phyloP scores from a whole-genome alignment of 2,329 filamentous ascomycete species.

The Exophiala mesophila region DNA sequence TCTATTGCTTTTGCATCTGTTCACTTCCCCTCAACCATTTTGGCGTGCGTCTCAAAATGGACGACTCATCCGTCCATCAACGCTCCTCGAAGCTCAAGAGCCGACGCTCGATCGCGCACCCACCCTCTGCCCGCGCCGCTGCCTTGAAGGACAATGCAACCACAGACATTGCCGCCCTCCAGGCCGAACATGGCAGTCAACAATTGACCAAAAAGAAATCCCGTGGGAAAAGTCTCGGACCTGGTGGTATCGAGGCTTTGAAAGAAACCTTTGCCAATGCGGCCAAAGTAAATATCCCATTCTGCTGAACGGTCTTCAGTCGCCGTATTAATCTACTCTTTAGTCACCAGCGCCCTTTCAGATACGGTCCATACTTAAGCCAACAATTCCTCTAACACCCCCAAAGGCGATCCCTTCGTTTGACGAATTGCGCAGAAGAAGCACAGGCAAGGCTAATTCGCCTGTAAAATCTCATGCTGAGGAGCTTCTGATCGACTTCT shows the following conservation, averaged over 20 bases:
- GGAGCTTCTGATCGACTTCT: slow-evolving; percentile 40
- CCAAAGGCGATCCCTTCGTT: slow-evolving; percentile 62
- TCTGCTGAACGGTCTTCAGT: slow-evolving; percentile 6
- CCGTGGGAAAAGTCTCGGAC: slow-evolving; percentile 92
- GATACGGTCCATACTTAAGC: slow-evolving; percentile 73
- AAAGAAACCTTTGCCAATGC: slow-evolving; percentile 71
- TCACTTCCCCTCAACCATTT: not conserved
- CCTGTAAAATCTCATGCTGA: slow-evolving; percentile 22
- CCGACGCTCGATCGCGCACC: slow-evolving; percentile 68
- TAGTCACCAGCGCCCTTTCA: slow-evolving; percentile 39
- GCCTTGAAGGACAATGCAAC: slow-evolving; percentile 71
- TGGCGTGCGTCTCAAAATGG: slow-evolving; percentile 12
- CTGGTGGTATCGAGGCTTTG: slow-evolving; percentile 78
- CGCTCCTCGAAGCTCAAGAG: slow-evolving; percentile 31
- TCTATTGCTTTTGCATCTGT: not conserved
- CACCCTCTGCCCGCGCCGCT: slow-evolving; percentile 47
- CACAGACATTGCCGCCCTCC: slow-evolving; percentile 54
- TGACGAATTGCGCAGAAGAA: slow-evolving; percentile 46
- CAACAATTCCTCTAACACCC: slow-evolving; percentile 61
- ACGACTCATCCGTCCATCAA: slow-evolving; percentile 10
- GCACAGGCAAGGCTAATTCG: slow-evolving; percentile 33
- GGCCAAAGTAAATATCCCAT: slow-evolving; percentile 59
- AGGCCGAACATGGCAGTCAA: slow-evolving; percentile 25
- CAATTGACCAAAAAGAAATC: slow-evolving; percentile 58
- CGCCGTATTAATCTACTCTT: slow-evolving; percentile 27